These are phyloP conservation scores for Aphanomyces astaci DNA, from an alignment of 352 stramenopile species.

Conservation along the genomic window DNA sequence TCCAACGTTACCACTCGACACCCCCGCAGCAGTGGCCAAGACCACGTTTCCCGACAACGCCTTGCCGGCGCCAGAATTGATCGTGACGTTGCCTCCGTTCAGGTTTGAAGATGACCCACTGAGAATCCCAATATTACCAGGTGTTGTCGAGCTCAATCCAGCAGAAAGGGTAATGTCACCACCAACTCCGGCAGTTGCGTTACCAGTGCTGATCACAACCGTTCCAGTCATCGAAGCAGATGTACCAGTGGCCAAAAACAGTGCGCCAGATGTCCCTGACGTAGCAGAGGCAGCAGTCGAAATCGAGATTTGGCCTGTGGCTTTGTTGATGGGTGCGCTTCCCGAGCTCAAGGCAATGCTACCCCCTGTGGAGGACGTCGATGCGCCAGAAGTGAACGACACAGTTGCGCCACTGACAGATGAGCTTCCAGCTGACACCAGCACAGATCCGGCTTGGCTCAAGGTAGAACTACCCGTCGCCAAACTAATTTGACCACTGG, in stretches of 20 bases:
- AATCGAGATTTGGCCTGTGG: background rate
- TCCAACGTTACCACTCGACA: background rate
- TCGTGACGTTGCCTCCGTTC: conserved; percentile 1
- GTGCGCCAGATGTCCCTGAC: background rate
- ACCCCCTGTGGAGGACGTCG: background rate
- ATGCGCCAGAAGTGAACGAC: background rate
- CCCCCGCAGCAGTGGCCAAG: background rate
- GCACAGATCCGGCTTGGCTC: background rate
- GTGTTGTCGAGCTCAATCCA: conserved; percentile 23
- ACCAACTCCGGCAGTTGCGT: conserved; percentile 27
- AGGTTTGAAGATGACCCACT: background rate
- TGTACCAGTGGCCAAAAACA: conserved; percentile 1
- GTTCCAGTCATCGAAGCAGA: conserved; percentile 26
- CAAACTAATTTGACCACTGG: background rate
- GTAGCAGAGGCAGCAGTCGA: background rate
- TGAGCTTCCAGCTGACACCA: background rate
- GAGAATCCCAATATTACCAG: background rate
- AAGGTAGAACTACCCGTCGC: background rate
- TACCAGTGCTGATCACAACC: conserved; percentile 25
- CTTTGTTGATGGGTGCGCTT: background rate
- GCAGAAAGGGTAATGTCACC: conserved; percentile 28
- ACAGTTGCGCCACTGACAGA: background rate
- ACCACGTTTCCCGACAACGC: background rate
- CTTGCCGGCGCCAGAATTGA: background rate
- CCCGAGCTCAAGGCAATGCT: conserved; percentile 4